These are phyloP conservation scores for Diddensiella santjacobensis DNA, from an alignment of 805 yeast genomes.

Conservation along the genomic window DNA sequence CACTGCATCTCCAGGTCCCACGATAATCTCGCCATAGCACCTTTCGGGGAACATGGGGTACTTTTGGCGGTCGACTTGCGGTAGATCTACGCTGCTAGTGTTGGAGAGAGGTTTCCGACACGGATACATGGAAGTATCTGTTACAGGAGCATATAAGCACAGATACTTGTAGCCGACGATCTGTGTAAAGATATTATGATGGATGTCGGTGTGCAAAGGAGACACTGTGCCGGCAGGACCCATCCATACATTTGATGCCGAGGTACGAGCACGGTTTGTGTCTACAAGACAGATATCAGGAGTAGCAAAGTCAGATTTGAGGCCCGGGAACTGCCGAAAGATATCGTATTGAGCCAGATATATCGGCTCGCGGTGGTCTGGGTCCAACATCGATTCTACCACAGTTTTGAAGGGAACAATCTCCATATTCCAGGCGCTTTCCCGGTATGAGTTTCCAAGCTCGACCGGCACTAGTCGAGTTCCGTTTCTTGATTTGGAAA, in stretches of 20 bases:
- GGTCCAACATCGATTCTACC: slow-evolving; percentile 11
- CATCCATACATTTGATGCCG: slow-evolving; percentile 24
- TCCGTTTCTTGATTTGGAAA: slow-evolving; percentile 13
- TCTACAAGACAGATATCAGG: slow-evolving; percentile 22
- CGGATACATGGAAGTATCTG: slow-evolving; percentile 10
- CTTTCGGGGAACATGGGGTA: slow-evolving; percentile 25
- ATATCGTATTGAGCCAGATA: slow-evolving; percentile 27
- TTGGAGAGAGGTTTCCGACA: slow-evolving; percentile 17
- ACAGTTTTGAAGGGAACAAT: slow-evolving; percentile 19
- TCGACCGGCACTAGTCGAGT: slow-evolving; percentile 27
- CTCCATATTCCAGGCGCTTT: slow-evolving; percentile 23
- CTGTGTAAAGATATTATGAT: slow-evolving; percentile 25
- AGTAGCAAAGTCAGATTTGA: slow-evolving; percentile 19
- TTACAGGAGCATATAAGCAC: slow-evolving; percentile 22
- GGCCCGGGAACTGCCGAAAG: slow-evolving; percentile 19
- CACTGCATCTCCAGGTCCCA: slow-evolving; percentile 28
- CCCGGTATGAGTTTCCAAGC: slow-evolving; percentile 23
- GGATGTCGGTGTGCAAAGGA: slow-evolving; percentile 28
- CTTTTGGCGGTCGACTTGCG: slow-evolving; percentile 15
- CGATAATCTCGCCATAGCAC: slow-evolving; percentile 22
- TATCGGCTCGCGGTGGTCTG: background rate
- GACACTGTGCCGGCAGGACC: slow-evolving; percentile 27
- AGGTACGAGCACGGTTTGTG: slow-evolving; percentile 1
- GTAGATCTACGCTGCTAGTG: slow-evolving; percentile 26
- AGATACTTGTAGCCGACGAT: slow-evolving; percentile 28